These are phyloP conservation scores for Penicillium sp. DNA, from an alignment of 2,329 filamentous ascomycete species.

Conservation along the genomic window DNA sequence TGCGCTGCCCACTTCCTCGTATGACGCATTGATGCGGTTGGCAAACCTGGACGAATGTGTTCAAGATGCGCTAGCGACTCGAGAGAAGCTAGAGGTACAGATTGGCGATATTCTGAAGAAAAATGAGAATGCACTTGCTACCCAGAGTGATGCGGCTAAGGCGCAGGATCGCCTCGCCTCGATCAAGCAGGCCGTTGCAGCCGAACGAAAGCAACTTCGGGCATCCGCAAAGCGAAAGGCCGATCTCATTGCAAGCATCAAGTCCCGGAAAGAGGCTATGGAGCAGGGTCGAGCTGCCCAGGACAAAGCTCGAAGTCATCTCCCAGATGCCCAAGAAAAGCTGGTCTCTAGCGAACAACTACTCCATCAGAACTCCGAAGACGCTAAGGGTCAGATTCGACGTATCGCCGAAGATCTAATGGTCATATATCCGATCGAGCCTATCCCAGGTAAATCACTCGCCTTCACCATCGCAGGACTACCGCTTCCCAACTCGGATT, in stretches of 20 bases:
- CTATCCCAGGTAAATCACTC: slow-evolving; percentile 63
- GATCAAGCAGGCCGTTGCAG: slow-evolving; percentile 54
- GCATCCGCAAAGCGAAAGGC: slow-evolving; percentile 62
- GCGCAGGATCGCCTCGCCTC: slow-evolving; percentile 42
- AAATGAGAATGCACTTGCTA: slow-evolving; percentile 34
- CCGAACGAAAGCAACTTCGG: slow-evolving; percentile 66
- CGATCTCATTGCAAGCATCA: slow-evolving; percentile 67
- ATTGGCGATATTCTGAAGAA: slow-evolving; percentile 60
- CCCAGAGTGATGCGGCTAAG: slow-evolving; percentile 35
- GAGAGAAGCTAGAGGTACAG: slow-evolving; percentile 71
- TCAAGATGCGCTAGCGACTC: slow-evolving; percentile 80
- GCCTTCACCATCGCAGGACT: slow-evolving; percentile 81
- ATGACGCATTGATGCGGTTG: slow-evolving; percentile 82
- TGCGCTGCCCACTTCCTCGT: slow-evolving; percentile 70
- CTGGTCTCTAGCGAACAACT: slow-evolving; percentile 58
- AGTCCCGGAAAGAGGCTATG: slow-evolving; percentile 67
- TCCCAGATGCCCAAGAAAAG: slow-evolving; percentile 61
- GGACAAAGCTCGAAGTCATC: slow-evolving; percentile 57
- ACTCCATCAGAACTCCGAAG: slow-evolving; percentile 56
- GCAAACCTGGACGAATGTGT: slow-evolving; percentile 87
- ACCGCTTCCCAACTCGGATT: slow-evolving; percentile 75
- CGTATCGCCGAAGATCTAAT: slow-evolving; percentile 83
- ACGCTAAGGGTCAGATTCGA: slow-evolving; percentile 79
- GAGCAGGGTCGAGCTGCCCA: slow-evolving; percentile 61
- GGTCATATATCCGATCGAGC: slow-evolving; percentile 76